Evolutionary conservation across 2,329 filamentous ascomycete species (phyloP).

Genomic region (Verticillium nubilum): DNA sequence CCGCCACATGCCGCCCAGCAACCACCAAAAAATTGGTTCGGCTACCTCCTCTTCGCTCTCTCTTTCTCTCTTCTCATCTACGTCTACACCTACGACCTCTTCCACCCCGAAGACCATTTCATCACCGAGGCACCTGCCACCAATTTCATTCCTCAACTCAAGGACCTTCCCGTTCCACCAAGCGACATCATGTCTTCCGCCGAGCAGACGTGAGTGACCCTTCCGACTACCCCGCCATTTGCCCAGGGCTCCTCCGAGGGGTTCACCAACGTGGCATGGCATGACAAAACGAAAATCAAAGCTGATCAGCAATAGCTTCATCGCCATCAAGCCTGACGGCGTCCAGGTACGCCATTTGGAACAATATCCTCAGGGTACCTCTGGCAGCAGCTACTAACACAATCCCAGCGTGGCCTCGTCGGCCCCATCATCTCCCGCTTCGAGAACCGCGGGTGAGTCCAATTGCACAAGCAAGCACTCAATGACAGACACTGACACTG

Average conservation of each 20-base stretch:
- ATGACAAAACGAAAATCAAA: neutral
- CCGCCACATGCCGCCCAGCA: conserved; percentile 1
- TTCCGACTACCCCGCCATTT: conserved; percentile 9
- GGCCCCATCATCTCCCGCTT: conserved; percentile 98
- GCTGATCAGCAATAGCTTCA: conserved; percentile 64
- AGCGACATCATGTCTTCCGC: conserved; percentile 19
- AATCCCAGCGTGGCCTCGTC: conserved; percentile 80
- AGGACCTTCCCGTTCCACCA: neutral
- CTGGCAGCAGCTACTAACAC: conserved; percentile 4
- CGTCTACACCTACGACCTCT: neutral
- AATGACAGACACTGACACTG: conserved; percentile 3
- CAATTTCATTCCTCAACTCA: neutral
- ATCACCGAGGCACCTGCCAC: neutral
- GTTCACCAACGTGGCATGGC: neutral
- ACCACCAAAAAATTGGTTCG: conserved; percentile 16
- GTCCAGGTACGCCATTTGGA: conserved; percentile 69
- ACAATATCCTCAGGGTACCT: neutral
- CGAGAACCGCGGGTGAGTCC: conserved; percentile 81
- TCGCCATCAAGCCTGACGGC: conserved; percentile 99
- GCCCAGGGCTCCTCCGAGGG: neutral
- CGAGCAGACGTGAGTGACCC: conserved; percentile 76
- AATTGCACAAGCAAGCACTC: neutral
- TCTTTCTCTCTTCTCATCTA: neutral
- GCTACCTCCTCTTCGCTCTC: conserved; percentile 10
- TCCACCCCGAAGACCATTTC: conserved; percentile 12